phyloP scores from a whole-genome alignment of 257 asterid genomes.

The Nicotiana otophora region DNA sequence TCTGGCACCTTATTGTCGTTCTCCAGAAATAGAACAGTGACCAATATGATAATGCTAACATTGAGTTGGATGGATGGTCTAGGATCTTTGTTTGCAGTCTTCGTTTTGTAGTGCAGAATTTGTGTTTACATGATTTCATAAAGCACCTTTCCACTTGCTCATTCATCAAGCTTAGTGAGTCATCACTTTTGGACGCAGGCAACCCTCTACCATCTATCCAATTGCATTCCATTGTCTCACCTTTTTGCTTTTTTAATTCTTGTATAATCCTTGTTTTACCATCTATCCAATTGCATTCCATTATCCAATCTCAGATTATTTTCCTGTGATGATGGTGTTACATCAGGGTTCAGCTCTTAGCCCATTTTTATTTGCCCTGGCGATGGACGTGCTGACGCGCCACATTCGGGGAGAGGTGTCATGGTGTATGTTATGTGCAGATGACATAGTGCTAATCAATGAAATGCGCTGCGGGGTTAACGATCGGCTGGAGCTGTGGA shows the following conservation, averaged over 20 bases:
- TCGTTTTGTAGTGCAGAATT: background rate
- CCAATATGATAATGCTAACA: background rate
- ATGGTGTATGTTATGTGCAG: too few species aligned
- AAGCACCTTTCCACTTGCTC: background rate
- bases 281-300: too few species aligned
- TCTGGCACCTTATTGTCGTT: background rate
- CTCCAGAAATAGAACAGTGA: background rate
- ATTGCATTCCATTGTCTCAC: background rate
- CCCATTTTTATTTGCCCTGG: too few species aligned
- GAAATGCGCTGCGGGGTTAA: too few species aligned
- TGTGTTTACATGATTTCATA: background rate
- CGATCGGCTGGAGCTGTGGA: too few species aligned
- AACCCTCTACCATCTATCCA: background rate
- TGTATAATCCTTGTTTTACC: background rate
- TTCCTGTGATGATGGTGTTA: too few species aligned
- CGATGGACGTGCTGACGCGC: too few species aligned
- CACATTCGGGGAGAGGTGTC: too few species aligned
- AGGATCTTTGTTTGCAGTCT: background rate
- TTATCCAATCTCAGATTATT: too few species aligned
- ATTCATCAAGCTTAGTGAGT: background rate
- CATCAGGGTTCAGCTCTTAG: too few species aligned
- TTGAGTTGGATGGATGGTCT: background rate
- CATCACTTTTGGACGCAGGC: background rate
- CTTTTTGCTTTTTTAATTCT: background rate
- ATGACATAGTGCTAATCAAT: too few species aligned